Percentiles rank a stretch among this genome's conserved stretches.
Conservation (phyloP, 2,329 filamentous ascomycete species). For the Dactylellina cionopaga region DNA sequence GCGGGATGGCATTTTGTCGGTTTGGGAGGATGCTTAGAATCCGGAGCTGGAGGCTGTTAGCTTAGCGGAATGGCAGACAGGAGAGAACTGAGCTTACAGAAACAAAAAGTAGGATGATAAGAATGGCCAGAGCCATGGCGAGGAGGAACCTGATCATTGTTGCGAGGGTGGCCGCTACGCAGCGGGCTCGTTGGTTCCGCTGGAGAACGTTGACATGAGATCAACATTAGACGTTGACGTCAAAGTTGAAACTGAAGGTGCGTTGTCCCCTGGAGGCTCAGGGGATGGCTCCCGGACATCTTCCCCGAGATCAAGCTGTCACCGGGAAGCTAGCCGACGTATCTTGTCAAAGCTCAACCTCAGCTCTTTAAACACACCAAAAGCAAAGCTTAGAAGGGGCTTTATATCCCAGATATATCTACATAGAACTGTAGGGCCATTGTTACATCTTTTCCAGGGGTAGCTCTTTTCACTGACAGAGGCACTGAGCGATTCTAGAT, state of each 20-base stretch:
- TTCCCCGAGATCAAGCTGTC: neutral
- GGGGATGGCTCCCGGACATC: neutral
- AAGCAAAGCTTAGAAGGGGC: neutral
- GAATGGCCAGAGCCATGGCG: constrained; percentile 12
- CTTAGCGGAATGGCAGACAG: too few relatives aligned
- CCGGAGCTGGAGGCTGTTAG: constrained; percentile 27
- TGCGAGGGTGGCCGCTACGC: neutral
- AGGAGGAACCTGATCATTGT: constrained; percentile 22
- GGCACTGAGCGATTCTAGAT: too few relatives aligned
- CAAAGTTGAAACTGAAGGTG: neutral
- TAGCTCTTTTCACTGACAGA: neutral
- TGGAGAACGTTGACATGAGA: neutral
- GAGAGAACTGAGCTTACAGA: constrained; percentile 30
- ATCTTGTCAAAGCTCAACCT: constrained; percentile 4
- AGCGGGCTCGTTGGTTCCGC: neutral
- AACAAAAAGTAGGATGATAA: constrained; percentile 24
- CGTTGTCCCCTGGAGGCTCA: neutral
- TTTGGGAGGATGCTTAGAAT: constrained; percentile 36
- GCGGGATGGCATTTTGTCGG: constrained; percentile 7
- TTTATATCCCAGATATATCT: neutral
- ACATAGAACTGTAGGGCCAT: too few relatives aligned
- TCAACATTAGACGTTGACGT: constrained; percentile 24
- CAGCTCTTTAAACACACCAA: constrained; percentile 4
- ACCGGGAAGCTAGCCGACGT: constrained; percentile 1
- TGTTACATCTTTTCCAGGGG: too few relatives aligned